A percentile compares a stretch with the other conserved stretches of the same genome.
Evolutionary conservation across 768 basidiomycete genomes (phyloP).

Genomic region (Podaxis mareebaensis): DNA sequence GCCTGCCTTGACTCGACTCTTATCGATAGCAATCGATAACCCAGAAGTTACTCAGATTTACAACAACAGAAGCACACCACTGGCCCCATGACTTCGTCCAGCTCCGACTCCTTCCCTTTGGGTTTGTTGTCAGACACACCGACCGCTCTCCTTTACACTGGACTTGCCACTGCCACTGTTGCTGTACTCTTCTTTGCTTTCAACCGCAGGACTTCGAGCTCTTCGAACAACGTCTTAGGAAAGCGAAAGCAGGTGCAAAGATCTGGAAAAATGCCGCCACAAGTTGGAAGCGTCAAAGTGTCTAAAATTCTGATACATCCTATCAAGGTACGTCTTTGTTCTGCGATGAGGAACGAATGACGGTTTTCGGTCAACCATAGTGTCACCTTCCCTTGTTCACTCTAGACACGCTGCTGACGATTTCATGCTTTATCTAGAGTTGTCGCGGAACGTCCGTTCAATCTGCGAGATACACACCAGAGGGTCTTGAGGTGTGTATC

Average conservation of each 20-base stretch:
- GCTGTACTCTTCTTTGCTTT: conserved; percentile 13
- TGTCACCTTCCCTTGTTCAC: neutral
- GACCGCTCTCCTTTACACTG: neutral
- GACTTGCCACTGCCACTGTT: neutral
- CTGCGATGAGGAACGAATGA: neutral
- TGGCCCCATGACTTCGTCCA: neutral
- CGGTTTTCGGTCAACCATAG: neutral
- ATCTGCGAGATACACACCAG: conserved; percentile 53
- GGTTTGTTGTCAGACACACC: conserved; percentile 3
- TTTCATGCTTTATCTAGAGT: conserved; percentile 45
- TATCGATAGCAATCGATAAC: conserved; percentile 10
- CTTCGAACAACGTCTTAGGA: neutral
- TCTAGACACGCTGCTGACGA: neutral
- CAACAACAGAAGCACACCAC: neutral
- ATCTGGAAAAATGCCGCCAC: conserved; percentile 16
- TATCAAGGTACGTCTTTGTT: conserved; percentile 52
- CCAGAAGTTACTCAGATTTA: neutral
- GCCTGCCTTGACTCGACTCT: neutral
- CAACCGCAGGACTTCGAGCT: neutral
- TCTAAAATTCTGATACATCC: conserved; percentile 66
- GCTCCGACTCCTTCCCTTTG: neutral
- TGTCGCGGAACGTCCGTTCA: conserved; percentile 68
- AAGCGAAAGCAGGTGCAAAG: neutral
- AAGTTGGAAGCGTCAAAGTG: conserved; percentile 40
- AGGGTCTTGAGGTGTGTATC: conserved; percentile 63